These are phyloP conservation scores for Daedaleopsis sinensis DNA, from an alignment of 768 basidiomycete species.

Conservation along the genomic window DNA sequence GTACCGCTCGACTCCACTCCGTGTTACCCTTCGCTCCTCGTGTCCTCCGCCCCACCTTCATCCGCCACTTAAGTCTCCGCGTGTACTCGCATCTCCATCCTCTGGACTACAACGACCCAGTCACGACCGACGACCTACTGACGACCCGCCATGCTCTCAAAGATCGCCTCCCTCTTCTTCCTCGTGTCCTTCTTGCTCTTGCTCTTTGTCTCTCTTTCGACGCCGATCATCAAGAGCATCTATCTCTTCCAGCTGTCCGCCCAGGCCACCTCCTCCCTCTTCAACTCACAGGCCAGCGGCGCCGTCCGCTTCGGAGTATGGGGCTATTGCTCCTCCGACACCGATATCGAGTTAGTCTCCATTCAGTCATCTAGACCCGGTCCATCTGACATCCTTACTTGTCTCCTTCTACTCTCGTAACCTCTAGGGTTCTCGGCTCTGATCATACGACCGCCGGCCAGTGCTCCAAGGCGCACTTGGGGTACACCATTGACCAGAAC, in stretches of 20 bases:
- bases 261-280: constrained; percentile 34
- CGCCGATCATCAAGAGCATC: constrained; percentile 57
- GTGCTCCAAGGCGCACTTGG: constrained; percentile 53
- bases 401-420: constrained; percentile 1
- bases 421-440: constrained; percentile 45
- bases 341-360: constrained; percentile 46
- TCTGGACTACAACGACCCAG: background rate
- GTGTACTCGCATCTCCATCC: background rate
- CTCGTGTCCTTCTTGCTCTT: constrained; percentile 61
- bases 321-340: constrained; percentile 59
- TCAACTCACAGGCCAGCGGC: constrained; percentile 38
- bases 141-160: constrained; percentile 25
- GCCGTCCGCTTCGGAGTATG: constrained; percentile 60
- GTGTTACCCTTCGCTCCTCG: background rate
- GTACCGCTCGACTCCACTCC: constrained; percentile 6
- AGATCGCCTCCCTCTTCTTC: constrained; percentile 44
- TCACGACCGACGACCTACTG: constrained; percentile 1
- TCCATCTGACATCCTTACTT: constrained; percentile 6
- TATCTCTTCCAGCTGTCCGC: constrained; percentile 56
- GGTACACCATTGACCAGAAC: constrained; percentile 56
- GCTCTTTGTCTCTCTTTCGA: constrained; percentile 63
- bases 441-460: constrained; percentile 38
- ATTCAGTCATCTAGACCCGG: constrained; percentile 18
- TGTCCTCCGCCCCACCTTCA: background rate
- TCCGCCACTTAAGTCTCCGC: background rate